Evolutionary conservation across 78 protist genomes (phyloP), one percentile per base, ranked within the genome.

Genomic region (Goniomonas avonlea): DNA sequence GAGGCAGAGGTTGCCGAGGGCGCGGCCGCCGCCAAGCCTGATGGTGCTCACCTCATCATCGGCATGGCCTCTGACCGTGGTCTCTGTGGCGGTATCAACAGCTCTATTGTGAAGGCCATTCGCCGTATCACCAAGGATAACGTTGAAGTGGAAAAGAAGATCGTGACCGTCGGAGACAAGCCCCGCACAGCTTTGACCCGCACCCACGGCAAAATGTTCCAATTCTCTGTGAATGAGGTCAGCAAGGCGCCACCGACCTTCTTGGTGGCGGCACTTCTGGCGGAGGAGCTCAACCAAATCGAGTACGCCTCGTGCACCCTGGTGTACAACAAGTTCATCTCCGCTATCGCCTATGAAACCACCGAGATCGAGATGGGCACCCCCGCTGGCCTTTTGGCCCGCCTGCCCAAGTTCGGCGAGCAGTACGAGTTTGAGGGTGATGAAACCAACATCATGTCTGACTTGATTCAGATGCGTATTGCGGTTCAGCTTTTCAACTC

Each of bases 51-150:
- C 74, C 11, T 66, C 40, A 4, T 66, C 34, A 25, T 66, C 20
- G 40, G 56, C 53, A 35, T 66, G 56, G 40, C 74, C 29, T 66
- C 74, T 17, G 74, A 66, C 34, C 74, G 74, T 40, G 74, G 74
- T 5, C 55, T 66, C 35, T 66, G 74, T 53, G 74, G 74, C 9
- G 74, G 74, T 9, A 23, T 66, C 34, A 66, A 66, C 55, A 34
- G 74, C n/a, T n/a, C 41, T 13, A 53, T 66, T 13, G 50, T 37
- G 39, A 66, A 66, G 74, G 74, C 55, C 29, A 40, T 53, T n/a
- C n/a, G n/a, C n/a, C n/a, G n/a, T n/a, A n/a, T n/a, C n/a, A n/a
- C n/a, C n/a, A n/a, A n/a, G n/a, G n/a, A n/a, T n/a, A n/a, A n/a
- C n/a, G n/a, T n/a, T n/a, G n/a, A n/a, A n/a, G n/a, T n/a, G n/a